A percentile compares a stretch with the other conserved stretches of the same genome.
Evolutionary conservation across 148 eudicot species (phyloP).

Genomic region (Vaccinium vitisidaea): DNA sequence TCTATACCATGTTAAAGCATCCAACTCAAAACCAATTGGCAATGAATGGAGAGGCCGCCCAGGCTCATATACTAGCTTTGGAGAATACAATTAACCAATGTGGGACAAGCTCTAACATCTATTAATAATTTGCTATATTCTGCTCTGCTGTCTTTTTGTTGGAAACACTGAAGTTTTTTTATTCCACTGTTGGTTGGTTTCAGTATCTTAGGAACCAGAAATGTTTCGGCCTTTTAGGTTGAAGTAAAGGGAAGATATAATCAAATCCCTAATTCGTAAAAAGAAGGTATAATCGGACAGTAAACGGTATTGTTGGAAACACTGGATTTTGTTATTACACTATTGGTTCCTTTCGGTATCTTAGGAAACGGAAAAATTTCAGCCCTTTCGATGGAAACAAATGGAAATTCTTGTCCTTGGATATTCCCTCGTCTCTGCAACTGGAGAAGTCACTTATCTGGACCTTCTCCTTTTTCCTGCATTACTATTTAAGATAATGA

Average conservation of each 20-base stretch:
- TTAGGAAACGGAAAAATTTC: neutral
- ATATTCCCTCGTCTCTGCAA: neutral
- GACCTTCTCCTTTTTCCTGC: neutral
- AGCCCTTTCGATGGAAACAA: neutral
- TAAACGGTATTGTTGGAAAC: neutral
- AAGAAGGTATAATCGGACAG: neutral
- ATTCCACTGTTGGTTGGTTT: neutral
- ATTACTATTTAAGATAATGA: neutral
- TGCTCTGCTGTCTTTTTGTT: neutral
- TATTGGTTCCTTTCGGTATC: neutral
- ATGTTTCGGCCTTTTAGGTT: neutral
- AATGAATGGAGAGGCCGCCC: too few relatives aligned
- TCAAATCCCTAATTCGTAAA: neutral
- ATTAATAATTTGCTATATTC: neutral
- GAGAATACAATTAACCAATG: too few relatives aligned
- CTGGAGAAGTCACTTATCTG: slow-evolving; percentile 6
- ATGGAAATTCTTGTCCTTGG: neutral
- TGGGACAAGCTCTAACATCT: too few relatives aligned
- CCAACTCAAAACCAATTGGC: too few relatives aligned
- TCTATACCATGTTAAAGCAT: too few relatives aligned
- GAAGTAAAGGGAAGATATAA: neutral
- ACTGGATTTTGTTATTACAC: neutral
- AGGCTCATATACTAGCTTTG: too few relatives aligned
- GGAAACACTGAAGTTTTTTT: neutral
- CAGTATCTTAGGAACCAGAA: neutral